Conservation (phyloP, 2,329 filamentous ascomycete genomes). For the Hypoxylon sp. region DNA sequence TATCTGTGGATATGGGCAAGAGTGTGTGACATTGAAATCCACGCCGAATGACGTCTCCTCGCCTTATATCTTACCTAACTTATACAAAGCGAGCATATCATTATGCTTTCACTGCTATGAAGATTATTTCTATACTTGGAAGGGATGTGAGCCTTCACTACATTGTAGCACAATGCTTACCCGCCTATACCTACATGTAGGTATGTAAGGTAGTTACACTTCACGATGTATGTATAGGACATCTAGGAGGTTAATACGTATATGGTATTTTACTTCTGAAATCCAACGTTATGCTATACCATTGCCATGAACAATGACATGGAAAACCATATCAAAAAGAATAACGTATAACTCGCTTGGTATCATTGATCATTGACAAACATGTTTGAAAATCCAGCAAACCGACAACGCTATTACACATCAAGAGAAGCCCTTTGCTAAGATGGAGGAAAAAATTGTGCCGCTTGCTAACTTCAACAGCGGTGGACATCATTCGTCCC, state of each 20-base stretch:
- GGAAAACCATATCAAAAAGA: constrained; percentile 17
- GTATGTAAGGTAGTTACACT: too few species aligned
- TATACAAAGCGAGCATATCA: not conserved
- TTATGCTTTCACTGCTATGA: too few species aligned
- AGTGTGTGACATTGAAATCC: not conserved
- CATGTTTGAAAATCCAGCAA: constrained; percentile 38
- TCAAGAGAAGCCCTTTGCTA: constrained; percentile 12
- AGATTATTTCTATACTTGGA: not conserved
- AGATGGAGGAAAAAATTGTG: constrained; percentile 22
- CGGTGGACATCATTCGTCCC: constrained; percentile 27
- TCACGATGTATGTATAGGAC: not conserved
- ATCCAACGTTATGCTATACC: not conserved
- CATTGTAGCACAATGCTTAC: not conserved
- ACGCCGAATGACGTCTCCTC: not conserved
- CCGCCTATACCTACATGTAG: too few species aligned
- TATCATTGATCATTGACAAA: constrained; percentile 46
- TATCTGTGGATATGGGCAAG: not conserved
- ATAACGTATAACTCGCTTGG: constrained; percentile 32
- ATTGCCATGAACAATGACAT: constrained; percentile 15
- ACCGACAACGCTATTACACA: constrained; percentile 23
- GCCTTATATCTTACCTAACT: not conserved
- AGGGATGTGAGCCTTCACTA: not conserved
- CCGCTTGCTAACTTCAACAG: constrained; percentile 23
- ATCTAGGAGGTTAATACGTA: not conserved
- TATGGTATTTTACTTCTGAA: not conserved